Conservation (phyloP, 768 basidiomycete genomes). For the Kondoa subrosea region DNA sequence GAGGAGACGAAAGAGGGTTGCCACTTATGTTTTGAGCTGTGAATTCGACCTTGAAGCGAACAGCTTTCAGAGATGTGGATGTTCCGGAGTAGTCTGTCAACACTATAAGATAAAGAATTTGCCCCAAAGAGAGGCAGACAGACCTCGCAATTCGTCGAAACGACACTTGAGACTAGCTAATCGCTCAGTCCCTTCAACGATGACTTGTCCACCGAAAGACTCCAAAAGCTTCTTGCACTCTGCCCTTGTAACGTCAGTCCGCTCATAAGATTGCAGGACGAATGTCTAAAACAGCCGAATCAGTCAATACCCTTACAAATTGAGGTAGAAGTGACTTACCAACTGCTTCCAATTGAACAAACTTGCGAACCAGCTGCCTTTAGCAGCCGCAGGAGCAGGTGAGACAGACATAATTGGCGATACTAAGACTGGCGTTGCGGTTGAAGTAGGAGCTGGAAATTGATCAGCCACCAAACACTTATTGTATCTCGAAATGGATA, state of each 20-base stretch:
- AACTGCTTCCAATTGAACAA: conserved; percentile 72
- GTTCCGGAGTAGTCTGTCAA: conserved; percentile 34
- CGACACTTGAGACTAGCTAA: conserved; percentile 58
- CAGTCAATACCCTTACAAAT: conserved; percentile 20
- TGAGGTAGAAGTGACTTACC: conserved; percentile 37
- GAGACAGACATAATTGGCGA: conserved; percentile 16
- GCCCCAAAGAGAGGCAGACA: conserved; percentile 10
- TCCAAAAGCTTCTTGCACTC: conserved; percentile 59
- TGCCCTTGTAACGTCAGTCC: conserved; percentile 46
- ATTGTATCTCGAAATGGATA: background rate
- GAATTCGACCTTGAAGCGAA: conserved; percentile 70
- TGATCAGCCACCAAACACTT: background rate
- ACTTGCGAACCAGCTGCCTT: conserved; percentile 67
- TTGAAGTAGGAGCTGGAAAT: background rate
- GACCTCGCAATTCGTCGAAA: conserved; percentile 46
- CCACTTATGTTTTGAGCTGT: conserved; percentile 28
- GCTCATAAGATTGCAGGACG: conserved; percentile 34
- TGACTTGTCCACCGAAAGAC: conserved; percentile 51
- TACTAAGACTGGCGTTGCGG: conserved; percentile 10
- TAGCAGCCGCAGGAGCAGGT: conserved; percentile 32
- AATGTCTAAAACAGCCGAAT: conserved; percentile 25
- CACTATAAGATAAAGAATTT: background rate
- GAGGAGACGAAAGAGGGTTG: conserved; percentile 6
- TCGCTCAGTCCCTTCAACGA: conserved; percentile 48
- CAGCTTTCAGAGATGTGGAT: conserved; percentile 40